These are phyloP conservation scores for Xylariaceae sp. DNA, from an alignment of 2,329 filamentous ascomycete species.

Conservation along the genomic window DNA sequence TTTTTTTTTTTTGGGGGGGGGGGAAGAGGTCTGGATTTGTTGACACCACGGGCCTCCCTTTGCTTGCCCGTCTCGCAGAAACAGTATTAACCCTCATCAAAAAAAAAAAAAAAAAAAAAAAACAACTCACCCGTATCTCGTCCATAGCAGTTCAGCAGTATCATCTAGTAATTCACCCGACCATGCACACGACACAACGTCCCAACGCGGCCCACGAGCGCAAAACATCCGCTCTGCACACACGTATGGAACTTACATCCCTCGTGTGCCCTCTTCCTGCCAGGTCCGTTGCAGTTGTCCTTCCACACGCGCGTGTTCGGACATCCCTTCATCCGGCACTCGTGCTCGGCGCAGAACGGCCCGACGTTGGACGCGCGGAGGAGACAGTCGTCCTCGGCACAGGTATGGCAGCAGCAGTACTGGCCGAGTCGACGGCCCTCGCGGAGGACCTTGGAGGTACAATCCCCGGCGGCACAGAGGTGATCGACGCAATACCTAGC, in stretches of 20 bases:
- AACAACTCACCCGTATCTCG: neutral
- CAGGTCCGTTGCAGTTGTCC: neutral
- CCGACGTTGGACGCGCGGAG: neutral
- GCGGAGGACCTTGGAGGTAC: neutral
- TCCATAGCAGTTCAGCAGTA: neutral
- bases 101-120: neutral
- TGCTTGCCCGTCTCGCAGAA: no score
- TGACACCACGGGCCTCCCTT: no score
- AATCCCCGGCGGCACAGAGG: slow-evolving; percentile 2
- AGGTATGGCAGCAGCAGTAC: slow-evolving; percentile 11
- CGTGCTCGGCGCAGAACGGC: slow-evolving; percentile 5
- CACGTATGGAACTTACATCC: slow-evolving; percentile 11
- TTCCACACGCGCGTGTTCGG: slow-evolving; percentile 6
- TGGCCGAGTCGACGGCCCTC: neutral
- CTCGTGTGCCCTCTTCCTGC: neutral
- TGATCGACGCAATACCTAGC: slow-evolving; percentile 3
- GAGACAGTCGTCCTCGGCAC: slow-evolving; percentile 1
- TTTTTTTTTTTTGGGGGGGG: no score
- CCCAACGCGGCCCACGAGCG: neutral
- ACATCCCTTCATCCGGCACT: slow-evolving; percentile 1
- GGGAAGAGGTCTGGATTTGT: no score
- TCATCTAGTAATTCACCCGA: neutral
- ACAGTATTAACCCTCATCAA: no score
- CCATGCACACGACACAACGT: slow-evolving; percentile 1
- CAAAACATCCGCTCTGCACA: slow-evolving; percentile 6